Conservation (phyloP, 2,329 filamentous ascomycete species). For the Cladosporium sp. region DNA sequence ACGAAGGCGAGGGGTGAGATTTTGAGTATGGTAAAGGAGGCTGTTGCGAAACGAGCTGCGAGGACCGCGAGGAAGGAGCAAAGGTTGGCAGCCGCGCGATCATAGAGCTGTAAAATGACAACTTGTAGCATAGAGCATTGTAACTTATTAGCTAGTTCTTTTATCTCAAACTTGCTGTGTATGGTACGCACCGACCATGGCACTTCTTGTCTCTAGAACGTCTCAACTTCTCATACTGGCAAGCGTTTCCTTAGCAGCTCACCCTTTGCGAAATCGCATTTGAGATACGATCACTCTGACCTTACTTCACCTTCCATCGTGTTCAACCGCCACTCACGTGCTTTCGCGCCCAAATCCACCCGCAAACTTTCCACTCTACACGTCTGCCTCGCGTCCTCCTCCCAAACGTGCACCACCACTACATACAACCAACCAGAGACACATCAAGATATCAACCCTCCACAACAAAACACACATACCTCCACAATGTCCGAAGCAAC, state of each 20-base stretch:
- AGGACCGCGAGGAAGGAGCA: neutral
- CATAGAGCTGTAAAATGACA: neutral
- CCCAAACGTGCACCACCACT: neutral
- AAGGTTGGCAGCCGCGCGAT: neutral
- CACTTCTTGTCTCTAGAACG: neutral
- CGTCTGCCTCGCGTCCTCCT: neutral
- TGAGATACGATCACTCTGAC: neutral
- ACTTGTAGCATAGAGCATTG: conserved; percentile 14
- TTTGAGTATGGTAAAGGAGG: neutral
- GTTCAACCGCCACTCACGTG: neutral
- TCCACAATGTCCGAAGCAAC: conserved; percentile 68
- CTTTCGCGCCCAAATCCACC: neutral
- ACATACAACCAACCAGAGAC: neutral
- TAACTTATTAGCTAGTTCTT: neutral
- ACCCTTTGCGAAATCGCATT: neutral
- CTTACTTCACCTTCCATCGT: neutral
- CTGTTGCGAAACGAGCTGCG: neutral
- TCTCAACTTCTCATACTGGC: neutral
- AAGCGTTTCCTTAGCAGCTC: neutral
- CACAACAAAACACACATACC: neutral
- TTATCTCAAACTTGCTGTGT: neutral
- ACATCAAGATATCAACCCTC: neutral
- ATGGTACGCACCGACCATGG: neutral
- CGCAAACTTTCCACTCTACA: neutral
- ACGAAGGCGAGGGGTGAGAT: neutral